These are phyloP conservation scores for Fusarium sp. DNA, from an alignment of 2,329 filamentous ascomycete genomes.

Conservation along the genomic window DNA sequence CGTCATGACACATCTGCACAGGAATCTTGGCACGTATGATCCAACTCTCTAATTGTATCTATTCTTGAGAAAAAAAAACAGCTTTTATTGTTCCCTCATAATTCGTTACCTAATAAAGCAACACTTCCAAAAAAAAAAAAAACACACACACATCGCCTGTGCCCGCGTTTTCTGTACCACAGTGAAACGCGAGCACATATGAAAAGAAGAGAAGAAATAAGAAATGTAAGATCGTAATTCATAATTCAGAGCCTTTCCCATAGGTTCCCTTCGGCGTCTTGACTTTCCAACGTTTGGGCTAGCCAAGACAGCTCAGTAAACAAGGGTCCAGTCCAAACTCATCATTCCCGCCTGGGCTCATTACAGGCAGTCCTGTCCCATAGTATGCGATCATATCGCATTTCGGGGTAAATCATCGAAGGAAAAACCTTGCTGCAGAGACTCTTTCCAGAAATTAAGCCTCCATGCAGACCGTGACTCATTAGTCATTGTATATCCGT, in stretches of 20 bases:
- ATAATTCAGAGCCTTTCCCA: conserved; percentile 33
- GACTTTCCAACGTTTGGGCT: conserved; percentile 33
- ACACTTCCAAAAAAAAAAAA: conserved; percentile 45
- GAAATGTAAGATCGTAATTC: conserved; percentile 45
- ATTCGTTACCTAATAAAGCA: conserved; percentile 51
- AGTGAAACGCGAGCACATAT: conserved; percentile 22
- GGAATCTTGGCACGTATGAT: conserved; percentile 17
- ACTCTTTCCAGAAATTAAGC: conserved; percentile 44
- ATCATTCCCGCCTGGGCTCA: conserved; percentile 48
- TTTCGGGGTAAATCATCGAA: conserved; percentile 40
- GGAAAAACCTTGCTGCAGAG: conserved; percentile 35
- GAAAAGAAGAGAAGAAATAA: conserved; percentile 38
- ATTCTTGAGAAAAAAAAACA: conserved; percentile 41
- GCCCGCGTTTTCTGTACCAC: conserved; percentile 31
- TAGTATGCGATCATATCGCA: conserved; percentile 44
- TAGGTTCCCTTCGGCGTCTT: conserved; percentile 37
- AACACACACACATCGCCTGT: conserved; percentile 41
- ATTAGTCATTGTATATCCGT: conserved; percentile 55
- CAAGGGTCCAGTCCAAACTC: conserved; percentile 39
- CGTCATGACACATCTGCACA: background rate
- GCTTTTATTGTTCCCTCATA: conserved; percentile 53
- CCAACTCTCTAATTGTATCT: conserved; percentile 37
- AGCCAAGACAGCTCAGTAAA: conserved; percentile 32
- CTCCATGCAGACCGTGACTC: conserved; percentile 55
- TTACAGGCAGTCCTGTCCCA: conserved; percentile 49